Evolutionary conservation across 208 protist species (phyloP).

Genomic region (Leishmania arabica): DNA sequence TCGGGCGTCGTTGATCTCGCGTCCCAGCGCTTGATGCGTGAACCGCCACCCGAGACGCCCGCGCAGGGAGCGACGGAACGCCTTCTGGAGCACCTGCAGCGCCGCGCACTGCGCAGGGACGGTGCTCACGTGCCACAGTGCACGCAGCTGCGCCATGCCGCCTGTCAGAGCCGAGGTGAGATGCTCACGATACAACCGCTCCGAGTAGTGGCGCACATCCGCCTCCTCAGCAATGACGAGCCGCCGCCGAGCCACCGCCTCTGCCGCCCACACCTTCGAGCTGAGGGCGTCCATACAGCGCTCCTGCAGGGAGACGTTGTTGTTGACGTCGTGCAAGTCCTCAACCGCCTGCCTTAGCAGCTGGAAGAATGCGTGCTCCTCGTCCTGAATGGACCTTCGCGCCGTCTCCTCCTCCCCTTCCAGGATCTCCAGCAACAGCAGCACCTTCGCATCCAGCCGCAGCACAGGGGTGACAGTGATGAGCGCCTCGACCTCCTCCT

Average conservation of each 20-base stretch:
- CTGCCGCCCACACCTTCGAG: background rate
- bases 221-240: background rate
- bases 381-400: constrained; percentile 18
- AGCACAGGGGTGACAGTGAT: constrained; percentile 19
- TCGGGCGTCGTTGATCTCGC: constrained; percentile 48
- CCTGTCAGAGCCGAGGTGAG: background rate
- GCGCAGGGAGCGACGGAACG: constrained; percentile 38
- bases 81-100: constrained; percentile 51
- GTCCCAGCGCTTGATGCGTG: constrained; percentile 54
- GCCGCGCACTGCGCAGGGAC: constrained; percentile 16
- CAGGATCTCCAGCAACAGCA: constrained; percentile 29
- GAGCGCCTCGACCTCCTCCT: constrained; percentile 33
- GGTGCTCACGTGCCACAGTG: constrained; percentile 27
- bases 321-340: constrained; percentile 1
- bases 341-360: constrained; percentile 1
- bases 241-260: constrained; percentile 15
- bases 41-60: constrained; percentile 60
- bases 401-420: constrained; percentile 40
- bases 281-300: constrained; percentile 1
- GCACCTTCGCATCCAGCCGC: constrained; percentile 22
- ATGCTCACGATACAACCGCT: background rate
- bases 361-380: constrained; percentile 16
- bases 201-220: constrained; percentile 4
- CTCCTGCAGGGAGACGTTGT: background rate
- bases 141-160: constrained; percentile 3